These are phyloP conservation scores for Tremellales sp. DNA, from an alignment of 1,284 basidiomycete genomes.

Conservation along the genomic window DNA sequence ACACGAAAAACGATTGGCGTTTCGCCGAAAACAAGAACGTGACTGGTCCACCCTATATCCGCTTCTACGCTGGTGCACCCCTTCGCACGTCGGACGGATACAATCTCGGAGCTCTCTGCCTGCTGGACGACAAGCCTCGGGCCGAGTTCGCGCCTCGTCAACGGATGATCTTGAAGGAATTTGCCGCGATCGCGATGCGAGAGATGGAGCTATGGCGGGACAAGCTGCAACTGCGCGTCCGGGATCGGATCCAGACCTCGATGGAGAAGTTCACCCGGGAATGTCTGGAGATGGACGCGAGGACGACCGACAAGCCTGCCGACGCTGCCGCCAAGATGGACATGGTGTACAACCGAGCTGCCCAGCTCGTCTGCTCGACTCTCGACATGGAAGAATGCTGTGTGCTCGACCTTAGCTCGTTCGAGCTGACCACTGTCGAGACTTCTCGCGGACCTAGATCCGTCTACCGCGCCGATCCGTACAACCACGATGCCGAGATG, in stretches of 20 bases:
- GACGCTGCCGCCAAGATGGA: slow-evolving; percentile 61
- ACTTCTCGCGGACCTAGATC: slow-evolving; percentile 40
- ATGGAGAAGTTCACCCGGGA: slow-evolving; percentile 96
- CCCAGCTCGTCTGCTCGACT: slow-evolving; percentile 79
- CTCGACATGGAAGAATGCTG: slow-evolving; percentile 87
- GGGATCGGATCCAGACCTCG: slow-evolving; percentile 87
- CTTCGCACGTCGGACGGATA: slow-evolving; percentile 81
- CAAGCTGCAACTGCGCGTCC: slow-evolving; percentile 86
- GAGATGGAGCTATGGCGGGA: slow-evolving; percentile 94
- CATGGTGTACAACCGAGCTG: slow-evolving; percentile 78
- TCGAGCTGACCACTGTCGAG: slow-evolving; percentile 71
- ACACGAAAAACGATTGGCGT: slow-evolving; percentile 78
- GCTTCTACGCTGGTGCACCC: slow-evolving; percentile 90
- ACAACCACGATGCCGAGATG: slow-evolving; percentile 25
- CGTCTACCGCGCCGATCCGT: slow-evolving; percentile 52
- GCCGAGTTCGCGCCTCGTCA: slow-evolving; percentile 83
- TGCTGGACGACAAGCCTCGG: slow-evolving; percentile 79
- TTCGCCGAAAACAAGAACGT: slow-evolving; percentile 73
- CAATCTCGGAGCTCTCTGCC: slow-evolving; percentile 82
- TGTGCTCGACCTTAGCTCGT: slow-evolving; percentile 85
- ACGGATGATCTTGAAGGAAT: slow-evolving; percentile 88
- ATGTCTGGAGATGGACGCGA: slow-evolving; percentile 81
- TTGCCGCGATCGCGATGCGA: slow-evolving; percentile 87
- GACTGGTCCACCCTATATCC: slow-evolving; percentile 60
- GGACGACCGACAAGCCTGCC: slow-evolving; percentile 22